phyloP scores from a whole-genome alignment of 192 early-diverging fungal genomes.

The Phycomyces blakesleeanus region DNA sequence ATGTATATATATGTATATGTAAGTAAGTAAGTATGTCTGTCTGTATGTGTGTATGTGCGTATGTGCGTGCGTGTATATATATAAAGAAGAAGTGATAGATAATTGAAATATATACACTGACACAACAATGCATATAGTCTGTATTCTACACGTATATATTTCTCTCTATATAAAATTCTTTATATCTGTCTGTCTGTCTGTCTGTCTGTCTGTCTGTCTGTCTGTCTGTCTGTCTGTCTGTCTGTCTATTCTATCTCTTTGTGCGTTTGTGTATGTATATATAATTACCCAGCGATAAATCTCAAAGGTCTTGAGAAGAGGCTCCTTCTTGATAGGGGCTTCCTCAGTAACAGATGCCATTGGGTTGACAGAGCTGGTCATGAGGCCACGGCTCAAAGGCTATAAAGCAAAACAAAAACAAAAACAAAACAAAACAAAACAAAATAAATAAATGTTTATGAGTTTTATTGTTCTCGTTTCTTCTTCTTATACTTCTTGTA shows the following conservation, averaged over 20 bases:
- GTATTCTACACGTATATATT: too few species aligned
- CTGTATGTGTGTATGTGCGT: too few species aligned
- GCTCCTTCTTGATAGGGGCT: slow-evolving; percentile 46
- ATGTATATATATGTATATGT: too few species aligned
- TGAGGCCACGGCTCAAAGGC: slow-evolving; percentile 42
- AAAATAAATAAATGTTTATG: neutral
- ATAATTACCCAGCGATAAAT: slow-evolving; percentile 91
- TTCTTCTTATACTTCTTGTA: neutral
- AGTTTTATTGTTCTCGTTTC: neutral
- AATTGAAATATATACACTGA: too few species aligned
- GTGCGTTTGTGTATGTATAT: neutral
- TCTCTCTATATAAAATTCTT: too few species aligned
- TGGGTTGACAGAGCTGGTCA: slow-evolving; percentile 41
- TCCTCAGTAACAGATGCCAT: slow-evolving; percentile 28
- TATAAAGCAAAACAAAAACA: slow-evolving; percentile 6
- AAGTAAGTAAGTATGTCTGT: too few species aligned
- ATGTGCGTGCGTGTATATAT: too few species aligned
- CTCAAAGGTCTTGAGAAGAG: slow-evolving; percentile 81
- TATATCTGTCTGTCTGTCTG: neutral
- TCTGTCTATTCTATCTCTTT: neutral
- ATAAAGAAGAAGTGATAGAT: neutral
- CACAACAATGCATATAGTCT: too few species aligned
- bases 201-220: neutral
- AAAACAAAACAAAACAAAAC: too few species aligned
- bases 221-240: neutral